These are phyloP conservation scores for Beauveria asiatica DNA, from an alignment of 2,329 filamentous ascomycete genomes.

Conservation along the genomic window DNA sequence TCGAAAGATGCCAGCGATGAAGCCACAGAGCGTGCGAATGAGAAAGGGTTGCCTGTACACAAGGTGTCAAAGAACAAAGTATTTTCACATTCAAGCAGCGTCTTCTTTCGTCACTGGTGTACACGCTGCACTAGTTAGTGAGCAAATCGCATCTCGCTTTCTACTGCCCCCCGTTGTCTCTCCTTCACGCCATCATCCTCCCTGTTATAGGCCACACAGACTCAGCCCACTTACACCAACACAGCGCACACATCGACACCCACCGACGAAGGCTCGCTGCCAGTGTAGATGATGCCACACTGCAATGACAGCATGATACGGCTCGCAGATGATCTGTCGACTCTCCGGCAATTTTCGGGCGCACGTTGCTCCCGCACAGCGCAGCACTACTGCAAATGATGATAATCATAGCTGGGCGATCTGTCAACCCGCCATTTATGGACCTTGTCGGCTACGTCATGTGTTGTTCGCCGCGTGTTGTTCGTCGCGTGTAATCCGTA, in stretches of 20 bases:
- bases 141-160: neutral
- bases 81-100: neutral
- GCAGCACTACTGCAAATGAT: neutral
- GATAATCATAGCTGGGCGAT: too few species aligned
- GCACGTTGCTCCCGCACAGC: neutral
- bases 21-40: too few species aligned
- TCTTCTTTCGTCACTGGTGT: neutral
- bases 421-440: too few species aligned
- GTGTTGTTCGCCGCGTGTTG: too few species aligned
- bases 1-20: too few species aligned
- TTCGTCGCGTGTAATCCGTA: too few species aligned
- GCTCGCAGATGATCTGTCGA: neutral
- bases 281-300: neutral
- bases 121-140: slow-evolving; percentile 1
- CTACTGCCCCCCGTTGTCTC: too few species aligned
- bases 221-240: neutral
- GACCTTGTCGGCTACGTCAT: too few species aligned
- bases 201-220: neutral
- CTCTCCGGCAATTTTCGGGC: neutral
- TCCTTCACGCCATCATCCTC: neutral
- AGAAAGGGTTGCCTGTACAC: too few species aligned
- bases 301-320: neutral
- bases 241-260: neutral
- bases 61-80: too few species aligned
- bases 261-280: neutral